Conservation (phyloP, 225 moss, liverwort and hornwort genomes). For the Marchantia polymorpha region DNA sequence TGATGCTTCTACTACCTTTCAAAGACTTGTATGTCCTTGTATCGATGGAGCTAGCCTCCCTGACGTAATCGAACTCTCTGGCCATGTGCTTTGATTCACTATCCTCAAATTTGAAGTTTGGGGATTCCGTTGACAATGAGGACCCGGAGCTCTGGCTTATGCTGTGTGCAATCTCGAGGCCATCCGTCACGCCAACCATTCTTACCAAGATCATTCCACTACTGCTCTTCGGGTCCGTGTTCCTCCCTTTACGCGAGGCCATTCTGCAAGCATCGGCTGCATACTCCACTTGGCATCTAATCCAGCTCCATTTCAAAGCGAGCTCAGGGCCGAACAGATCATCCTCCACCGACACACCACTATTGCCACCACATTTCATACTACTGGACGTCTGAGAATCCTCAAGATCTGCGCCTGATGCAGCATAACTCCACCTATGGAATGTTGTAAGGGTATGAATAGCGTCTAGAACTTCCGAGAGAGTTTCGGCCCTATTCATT, state of each 20-base stretch:
- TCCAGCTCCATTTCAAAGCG: slow-evolving; percentile 31
- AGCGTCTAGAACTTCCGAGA: slow-evolving; percentile 36
- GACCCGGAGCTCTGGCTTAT: background rate
- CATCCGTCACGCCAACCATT: background rate
- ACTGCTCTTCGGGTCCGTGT: background rate
- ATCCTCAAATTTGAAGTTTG: background rate
- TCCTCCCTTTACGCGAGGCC: background rate
- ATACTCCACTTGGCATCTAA: slow-evolving; percentile 19
- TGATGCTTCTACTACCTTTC: background rate
- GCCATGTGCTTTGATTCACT: background rate
- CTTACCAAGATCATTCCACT: background rate
- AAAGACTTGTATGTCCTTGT: background rate
- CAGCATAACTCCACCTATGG: background rate
- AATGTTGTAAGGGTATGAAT: slow-evolving; percentile 29
- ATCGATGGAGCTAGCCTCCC: background rate
- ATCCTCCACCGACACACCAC: background rate
- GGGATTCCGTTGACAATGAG: background rate
- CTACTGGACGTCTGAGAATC: background rate
- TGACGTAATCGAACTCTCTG: background rate
- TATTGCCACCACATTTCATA: background rate
- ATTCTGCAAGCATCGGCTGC: slow-evolving; percentile 25
- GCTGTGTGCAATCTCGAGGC: background rate
- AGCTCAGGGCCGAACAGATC: slow-evolving; percentile 22
- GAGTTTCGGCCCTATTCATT: slow-evolving; percentile 32
- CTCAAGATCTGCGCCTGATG: background rate